phyloP scores from a whole-genome alignment of 352 stramenopile species.

The Phytophthora foliorum region DNA sequence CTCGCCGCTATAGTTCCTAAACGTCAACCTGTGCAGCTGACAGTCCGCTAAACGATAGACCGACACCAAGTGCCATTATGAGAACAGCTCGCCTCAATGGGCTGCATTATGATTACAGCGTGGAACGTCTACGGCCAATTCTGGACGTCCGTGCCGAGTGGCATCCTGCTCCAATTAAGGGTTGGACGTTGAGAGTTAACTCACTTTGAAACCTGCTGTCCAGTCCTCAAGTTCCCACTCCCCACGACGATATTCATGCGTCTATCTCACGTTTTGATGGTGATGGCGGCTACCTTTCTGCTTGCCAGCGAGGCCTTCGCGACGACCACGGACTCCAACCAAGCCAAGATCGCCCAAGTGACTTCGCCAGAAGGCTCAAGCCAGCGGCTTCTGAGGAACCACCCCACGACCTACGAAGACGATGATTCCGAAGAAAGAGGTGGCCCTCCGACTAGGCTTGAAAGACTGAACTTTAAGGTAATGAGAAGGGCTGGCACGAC shows the following conservation, averaged over 20 bases:
- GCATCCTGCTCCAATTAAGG: too few relatives aligned
- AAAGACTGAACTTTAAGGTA: neutral
- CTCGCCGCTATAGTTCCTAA: too few relatives aligned
- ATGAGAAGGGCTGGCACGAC: neutral
- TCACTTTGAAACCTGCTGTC: neutral
- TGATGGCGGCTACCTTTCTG: neutral
- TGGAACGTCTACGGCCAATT: too few relatives aligned
- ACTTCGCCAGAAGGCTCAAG: neutral
- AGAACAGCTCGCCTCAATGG: too few relatives aligned
- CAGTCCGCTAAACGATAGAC: too few relatives aligned
- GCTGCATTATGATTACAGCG: too few relatives aligned
- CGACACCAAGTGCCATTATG: too few relatives aligned
- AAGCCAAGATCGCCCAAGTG: neutral
- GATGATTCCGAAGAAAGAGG: neutral
- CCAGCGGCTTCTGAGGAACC: neutral
- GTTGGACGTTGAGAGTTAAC: too few relatives aligned
- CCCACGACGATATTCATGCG: neutral
- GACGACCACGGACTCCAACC: too few relatives aligned
- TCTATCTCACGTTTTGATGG: neutral
- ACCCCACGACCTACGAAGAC: neutral
- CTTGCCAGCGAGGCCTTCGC: neutral
- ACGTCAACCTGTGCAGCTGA: too few relatives aligned
- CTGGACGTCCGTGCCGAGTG: too few relatives aligned
- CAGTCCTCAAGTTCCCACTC: neutral
- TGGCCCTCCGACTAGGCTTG: neutral